phyloP scores from a whole-genome alignment of 106 monocot genomes.

The Dactylorhiza incarnata region DNA sequence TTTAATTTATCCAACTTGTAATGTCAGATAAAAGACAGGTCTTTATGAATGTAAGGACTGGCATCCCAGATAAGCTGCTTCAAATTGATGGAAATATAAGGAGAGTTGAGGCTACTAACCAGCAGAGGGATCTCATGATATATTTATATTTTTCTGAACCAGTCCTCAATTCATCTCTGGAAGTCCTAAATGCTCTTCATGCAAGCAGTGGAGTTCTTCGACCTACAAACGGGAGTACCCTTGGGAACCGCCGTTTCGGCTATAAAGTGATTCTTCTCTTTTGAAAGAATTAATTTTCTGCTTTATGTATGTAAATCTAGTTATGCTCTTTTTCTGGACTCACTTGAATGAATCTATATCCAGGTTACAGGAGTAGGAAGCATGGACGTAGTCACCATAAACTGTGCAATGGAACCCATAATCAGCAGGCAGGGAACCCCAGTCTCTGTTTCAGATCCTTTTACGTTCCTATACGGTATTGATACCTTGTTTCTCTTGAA shows the following conservation, averaged over 20 bases:
- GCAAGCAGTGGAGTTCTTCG: constrained; percentile 45
- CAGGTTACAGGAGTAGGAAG: constrained; percentile 43
- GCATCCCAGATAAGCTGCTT: constrained; percentile 47
- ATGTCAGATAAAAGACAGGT: constrained; percentile 76
- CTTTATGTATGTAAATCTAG: neutral
- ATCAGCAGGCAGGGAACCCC: constrained; percentile 62
- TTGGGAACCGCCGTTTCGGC: constrained; percentile 72
- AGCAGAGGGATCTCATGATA: constrained; percentile 37
- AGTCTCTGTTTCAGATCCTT: constrained; percentile 33
- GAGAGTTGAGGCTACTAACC: constrained; percentile 75
- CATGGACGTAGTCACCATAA: constrained; percentile 42
- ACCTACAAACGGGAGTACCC: constrained; percentile 39
- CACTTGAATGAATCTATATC: constrained; percentile 3
- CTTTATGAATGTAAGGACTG: constrained; percentile 44
- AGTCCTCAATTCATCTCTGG: constrained; percentile 70
- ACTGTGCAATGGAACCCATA: constrained; percentile 37
- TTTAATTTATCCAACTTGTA: constrained; percentile 1
- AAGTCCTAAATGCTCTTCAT: constrained; percentile 55
- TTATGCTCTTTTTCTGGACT: neutral
- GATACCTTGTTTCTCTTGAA: constrained; percentile 2
- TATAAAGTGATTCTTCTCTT: constrained; percentile 40
- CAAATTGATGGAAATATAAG: constrained; percentile 53
- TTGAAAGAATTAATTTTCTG: neutral
- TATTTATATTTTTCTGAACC: constrained; percentile 80
- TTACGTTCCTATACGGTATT: constrained; percentile 63